Conservation (phyloP, 73 alveolate genomes). For the Stentor roeselii region DNA sequence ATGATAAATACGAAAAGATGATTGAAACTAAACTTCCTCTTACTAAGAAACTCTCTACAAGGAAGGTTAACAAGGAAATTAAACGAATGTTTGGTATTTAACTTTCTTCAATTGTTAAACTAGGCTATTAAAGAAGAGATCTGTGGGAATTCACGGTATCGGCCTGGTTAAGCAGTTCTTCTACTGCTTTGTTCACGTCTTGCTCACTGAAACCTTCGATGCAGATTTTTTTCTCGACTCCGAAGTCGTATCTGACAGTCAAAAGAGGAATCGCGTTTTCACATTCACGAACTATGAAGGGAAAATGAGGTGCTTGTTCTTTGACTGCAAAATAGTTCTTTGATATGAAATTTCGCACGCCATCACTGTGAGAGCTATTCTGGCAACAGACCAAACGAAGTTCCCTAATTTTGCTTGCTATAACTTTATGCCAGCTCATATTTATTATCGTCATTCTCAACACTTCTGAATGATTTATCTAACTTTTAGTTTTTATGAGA, state of each 20-base stretch:
- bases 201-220: constrained; percentile 52
- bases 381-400: constrained; percentile 74
- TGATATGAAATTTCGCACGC: constrained; percentile 61
- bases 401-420: constrained; percentile 69
- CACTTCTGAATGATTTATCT: no score
- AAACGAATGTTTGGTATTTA: no score
- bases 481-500: no score
- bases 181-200: constrained; percentile 59
- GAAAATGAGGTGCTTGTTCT: constrained; percentile 63
- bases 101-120: no score
- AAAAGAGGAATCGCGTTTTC: constrained; percentile 74
- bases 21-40: no score
- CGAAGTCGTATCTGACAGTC: constrained; percentile 76
- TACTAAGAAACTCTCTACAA: no score
- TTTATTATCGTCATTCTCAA: constrained; percentile 27
- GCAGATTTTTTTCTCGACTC: constrained; percentile 77
- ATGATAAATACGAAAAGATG: no score
- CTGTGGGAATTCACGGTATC: constrained; percentile 47
- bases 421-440: constrained; percentile 74
- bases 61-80: no score
- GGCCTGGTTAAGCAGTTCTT: constrained; percentile 55
- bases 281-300: constrained; percentile 84
- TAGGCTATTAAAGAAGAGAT: not conserved
- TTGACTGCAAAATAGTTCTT: constrained; percentile 67
- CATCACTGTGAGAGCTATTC: constrained; percentile 54